Percentiles rank a stretch among this genome's conserved stretches.
Conservation (phyloP, 768 basidiomycete species). For the Suillus americanus region DNA sequence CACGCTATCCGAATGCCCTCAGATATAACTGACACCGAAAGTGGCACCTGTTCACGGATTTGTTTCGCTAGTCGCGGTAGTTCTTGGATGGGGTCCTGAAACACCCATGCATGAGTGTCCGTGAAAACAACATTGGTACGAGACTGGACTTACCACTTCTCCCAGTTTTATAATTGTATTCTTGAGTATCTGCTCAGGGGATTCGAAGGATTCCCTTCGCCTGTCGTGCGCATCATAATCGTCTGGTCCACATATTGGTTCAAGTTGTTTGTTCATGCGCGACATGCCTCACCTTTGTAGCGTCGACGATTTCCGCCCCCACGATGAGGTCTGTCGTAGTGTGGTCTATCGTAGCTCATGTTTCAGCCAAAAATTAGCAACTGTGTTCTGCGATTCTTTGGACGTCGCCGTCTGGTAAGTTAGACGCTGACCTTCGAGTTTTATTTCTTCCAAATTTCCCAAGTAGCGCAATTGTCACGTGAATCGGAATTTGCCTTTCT, state of each 20-base stretch:
- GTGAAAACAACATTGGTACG: neutral
- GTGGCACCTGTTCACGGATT: constrained; percentile 57
- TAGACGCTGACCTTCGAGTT: constrained; percentile 3
- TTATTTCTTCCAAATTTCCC: constrained; percentile 1
- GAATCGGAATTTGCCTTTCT: neutral
- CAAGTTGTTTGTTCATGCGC: neutral
- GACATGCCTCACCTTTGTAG: constrained; percentile 48
- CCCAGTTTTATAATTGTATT: constrained; percentile 69
- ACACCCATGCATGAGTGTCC: constrained; percentile 8
- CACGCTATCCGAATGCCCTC: constrained; percentile 79
- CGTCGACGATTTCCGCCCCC: constrained; percentile 47
- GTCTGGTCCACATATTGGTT: constrained; percentile 38
- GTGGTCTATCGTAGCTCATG: constrained; percentile 61
- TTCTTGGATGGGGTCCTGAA: constrained; percentile 70
- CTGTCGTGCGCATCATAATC: constrained; percentile 63
- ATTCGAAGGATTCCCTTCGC: constrained; percentile 61
- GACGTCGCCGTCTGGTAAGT: constrained; percentile 9
- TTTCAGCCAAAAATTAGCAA: constrained; percentile 12
- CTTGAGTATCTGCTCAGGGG: constrained; percentile 72
- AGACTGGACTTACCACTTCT: constrained; percentile 65
- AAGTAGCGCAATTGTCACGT: neutral
- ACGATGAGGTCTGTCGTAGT: constrained; percentile 51
- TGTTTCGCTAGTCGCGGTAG: constrained; percentile 63
- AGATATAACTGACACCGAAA: constrained; percentile 62
- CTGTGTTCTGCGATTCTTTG: constrained; percentile 9